Evolutionary conservation across 805 yeast species (phyloP).

Genomic region (Pichia sporocuriosa): DNA sequence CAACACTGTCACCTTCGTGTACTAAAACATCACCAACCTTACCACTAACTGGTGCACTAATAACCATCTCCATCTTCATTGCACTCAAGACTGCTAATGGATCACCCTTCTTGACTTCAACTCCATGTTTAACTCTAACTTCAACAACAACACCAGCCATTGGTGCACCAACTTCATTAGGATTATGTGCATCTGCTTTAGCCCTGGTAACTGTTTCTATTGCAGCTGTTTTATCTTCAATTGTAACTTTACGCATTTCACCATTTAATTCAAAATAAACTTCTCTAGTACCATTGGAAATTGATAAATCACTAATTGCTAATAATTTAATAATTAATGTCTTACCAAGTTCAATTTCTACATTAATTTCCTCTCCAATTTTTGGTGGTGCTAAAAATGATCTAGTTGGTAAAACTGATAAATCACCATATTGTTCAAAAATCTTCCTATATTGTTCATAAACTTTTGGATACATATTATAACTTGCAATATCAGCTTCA

Average conservation of each 20-base stretch:
- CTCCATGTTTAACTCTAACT: constrained; percentile 82
- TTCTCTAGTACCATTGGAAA: constrained; percentile 85
- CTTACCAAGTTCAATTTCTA: constrained; percentile 93
- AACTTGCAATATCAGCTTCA: constrained; percentile 89
- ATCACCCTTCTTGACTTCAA: constrained; percentile 92
- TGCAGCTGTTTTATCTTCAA: constrained; percentile 81
- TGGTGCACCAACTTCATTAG: constrained; percentile 95
- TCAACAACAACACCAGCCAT: constrained; percentile 99
- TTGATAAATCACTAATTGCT: constrained; percentile 86
- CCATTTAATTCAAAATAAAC: constrained; percentile 98
- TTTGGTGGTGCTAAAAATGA: constrained; percentile 83
- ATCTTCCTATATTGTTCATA: constrained; percentile 78
- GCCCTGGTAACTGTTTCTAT: constrained; percentile 81
- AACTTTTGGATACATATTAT: constrained; percentile 97
- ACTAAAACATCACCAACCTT: constrained; percentile 68
- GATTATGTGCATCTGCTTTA: constrained; percentile 83
- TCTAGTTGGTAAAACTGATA: constrained; percentile 89
- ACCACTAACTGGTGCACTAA: constrained; percentile 86
- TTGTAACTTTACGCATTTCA: constrained; percentile 92
- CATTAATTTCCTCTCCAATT: constrained; percentile 81
- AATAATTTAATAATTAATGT: constrained; percentile 81
- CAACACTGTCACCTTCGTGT: constrained; percentile 91
- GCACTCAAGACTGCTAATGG: constrained; percentile 91
- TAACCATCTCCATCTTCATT: constrained; percentile 99
- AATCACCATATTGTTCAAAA: constrained; percentile 78